Percentiles rank a stretch among this genome's conserved stretches.
Conservation (phyloP, 345 rosid genomes). For the Syzygium aqueum region DNA sequence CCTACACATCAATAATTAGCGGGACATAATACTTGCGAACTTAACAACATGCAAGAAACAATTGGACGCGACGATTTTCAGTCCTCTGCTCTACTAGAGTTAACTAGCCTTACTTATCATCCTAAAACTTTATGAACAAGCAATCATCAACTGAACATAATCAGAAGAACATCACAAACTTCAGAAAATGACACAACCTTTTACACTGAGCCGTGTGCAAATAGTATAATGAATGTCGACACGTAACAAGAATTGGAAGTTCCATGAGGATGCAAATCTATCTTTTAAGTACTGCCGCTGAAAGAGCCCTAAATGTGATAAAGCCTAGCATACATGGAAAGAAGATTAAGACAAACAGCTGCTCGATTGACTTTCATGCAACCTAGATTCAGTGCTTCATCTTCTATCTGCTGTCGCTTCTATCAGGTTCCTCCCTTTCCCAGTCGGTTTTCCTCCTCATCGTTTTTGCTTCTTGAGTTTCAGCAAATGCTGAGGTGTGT, state of each 20-base stretch:
- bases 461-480: not conserved
- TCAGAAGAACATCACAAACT: not conserved
- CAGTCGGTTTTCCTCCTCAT: not conserved
- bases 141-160: not conserved
- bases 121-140: not conserved
- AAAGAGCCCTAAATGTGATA: not conserved
- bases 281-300: not conserved
- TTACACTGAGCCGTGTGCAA: not conserved
- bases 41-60: not conserved
- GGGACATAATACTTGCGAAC: not conserved
- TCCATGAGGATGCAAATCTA: not conserved
- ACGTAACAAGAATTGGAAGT: not conserved
- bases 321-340: not conserved
- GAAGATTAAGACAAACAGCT: not conserved
- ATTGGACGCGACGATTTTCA: not conserved
- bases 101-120: not conserved
- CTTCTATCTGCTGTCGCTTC: not conserved
- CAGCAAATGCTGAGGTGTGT: not conserved
- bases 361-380: not conserved
- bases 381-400: not conserved
- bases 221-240: not conserved
- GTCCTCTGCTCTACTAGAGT: not conserved
- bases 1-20: not conserved
- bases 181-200: not conserved
- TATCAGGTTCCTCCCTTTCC: not conserved